Evolutionary conservation across 441 rosid species (phyloP), one percentile per base, ranked within the genome.

Genomic region (Aquilaria agallochum): DNA sequence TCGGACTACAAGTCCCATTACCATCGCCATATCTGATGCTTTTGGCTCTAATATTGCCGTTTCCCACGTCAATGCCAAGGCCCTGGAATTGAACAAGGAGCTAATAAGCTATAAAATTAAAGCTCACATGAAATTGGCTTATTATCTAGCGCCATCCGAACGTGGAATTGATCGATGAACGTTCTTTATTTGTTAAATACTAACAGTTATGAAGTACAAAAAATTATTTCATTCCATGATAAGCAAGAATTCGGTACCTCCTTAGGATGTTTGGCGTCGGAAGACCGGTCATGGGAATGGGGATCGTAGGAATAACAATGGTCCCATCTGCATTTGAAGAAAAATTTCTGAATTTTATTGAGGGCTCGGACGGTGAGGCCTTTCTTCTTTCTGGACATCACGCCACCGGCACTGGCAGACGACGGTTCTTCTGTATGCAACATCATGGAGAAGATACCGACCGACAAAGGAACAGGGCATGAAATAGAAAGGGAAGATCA

Each of bases 31-130:
- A 67, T 80, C 79, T 71, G 12, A 49, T 63, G 62, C 80, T 75
- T 49, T 70, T 74, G 56, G 72, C 68, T 78, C 74, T 76, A 54
- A 72, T 65, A 47, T 40, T 63, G 76, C 58, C 72, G 5, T 8
- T 9, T 72, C 46, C 53, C 68, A 31, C 14, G 32, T 61, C 64
- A 40, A 67, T 61, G 45, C 56, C 69, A n/a, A n/a, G 6, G 42
- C 60, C 73, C 74, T 66, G 67, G 11, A 46, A 50, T 55, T 40
- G 27, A 20, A 20, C 27, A 20, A 20, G 27, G 27, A 20, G 27
- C 27, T 20, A 20, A 20, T 20, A 20, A 20, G 27, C 27, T 20
- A 20, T 20, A 20, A 20, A 20, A 20, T 20, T 11, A 42, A 44
- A 40, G 40, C 53, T 3, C 20, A 54, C 14, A 33, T 53, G 46